Percentiles rank a stretch among this genome's conserved stretches.
phyloP scores from a whole-genome alignment of 1,139 yeast genomes.

The Wickerhamomyces sp. region DNA sequence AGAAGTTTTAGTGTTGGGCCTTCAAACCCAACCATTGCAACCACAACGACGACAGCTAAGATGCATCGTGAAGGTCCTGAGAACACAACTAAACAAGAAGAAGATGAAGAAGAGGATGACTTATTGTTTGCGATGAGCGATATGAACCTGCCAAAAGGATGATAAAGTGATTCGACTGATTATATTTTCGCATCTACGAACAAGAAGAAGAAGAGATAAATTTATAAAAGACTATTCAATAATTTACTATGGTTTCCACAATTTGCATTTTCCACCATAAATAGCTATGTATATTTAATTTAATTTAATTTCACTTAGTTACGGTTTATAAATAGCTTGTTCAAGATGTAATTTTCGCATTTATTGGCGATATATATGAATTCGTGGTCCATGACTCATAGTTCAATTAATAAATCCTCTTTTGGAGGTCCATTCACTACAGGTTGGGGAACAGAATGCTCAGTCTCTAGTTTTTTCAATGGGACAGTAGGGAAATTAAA shows the following conservation, averaged over 20 bases:
- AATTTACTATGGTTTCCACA: neutral
- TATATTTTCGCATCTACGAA: neutral
- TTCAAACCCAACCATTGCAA: slow-evolving; percentile 33
- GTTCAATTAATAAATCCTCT: slow-evolving; percentile 31
- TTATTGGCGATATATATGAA: too few species aligned
- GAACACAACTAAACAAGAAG: slow-evolving; percentile 26
- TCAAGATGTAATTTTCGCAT: too few species aligned
- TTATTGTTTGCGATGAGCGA: slow-evolving; percentile 87
- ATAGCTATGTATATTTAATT: too few species aligned
- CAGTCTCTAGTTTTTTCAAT: slow-evolving; percentile 23
- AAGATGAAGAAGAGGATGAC: slow-evolving; percentile 75
- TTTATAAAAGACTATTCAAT: too few species aligned
- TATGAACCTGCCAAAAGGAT: slow-evolving; percentile 45
- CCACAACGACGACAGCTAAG: slow-evolving; percentile 34
- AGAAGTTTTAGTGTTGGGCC: slow-evolving; percentile 26
- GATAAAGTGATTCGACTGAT: neutral
- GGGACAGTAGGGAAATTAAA: slow-evolving; percentile 37
- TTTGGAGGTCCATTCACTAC: slow-evolving; percentile 15
- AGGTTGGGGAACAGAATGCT: slow-evolving; percentile 9
- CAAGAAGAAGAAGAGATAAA: neutral
- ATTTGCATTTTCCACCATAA: neutral
- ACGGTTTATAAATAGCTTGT: too few species aligned
- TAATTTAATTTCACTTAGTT: too few species aligned
- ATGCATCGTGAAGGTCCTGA: slow-evolving; percentile 28
- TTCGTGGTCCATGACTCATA: too few species aligned